phyloP scores from a whole-genome alignment of 148 eudicot genomes.

The Silene uniflora region DNA sequence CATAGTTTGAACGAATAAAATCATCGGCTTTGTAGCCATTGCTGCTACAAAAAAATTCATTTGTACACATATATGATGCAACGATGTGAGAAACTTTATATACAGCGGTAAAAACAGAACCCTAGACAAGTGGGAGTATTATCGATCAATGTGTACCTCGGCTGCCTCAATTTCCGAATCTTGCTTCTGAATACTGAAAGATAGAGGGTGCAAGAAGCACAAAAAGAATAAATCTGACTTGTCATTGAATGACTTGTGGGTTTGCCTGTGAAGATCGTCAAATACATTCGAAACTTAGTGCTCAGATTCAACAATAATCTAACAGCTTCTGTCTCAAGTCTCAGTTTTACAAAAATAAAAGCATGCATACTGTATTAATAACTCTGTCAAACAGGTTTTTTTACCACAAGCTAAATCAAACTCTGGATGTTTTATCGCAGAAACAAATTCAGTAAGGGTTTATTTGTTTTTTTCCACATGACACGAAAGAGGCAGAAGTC shows the following conservation, averaged over 20 bases:
- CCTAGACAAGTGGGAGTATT: background rate
- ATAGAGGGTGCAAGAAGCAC: slow-evolving; percentile 65
- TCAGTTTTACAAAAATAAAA: no score
- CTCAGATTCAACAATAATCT: background rate
- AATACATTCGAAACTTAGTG: slow-evolving; percentile 9
- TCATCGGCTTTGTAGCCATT: background rate
- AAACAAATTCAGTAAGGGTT: background rate
- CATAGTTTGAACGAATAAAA: no score
- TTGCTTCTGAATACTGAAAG: slow-evolving; percentile 70
- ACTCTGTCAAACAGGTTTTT: background rate
- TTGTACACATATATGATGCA: background rate
- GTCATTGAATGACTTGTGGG: slow-evolving; percentile 59
- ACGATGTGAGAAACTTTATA: background rate
- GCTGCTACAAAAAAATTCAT: background rate
- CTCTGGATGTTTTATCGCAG: background rate
- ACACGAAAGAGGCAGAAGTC: slow-evolving; percentile 4
- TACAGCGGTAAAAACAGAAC: background rate
- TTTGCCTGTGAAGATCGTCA: slow-evolving; percentile 47
- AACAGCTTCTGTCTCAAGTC: background rate
- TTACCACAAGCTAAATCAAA: background rate
- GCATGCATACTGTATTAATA: no score
- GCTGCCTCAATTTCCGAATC: slow-evolving; percentile 78
- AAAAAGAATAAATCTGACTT: slow-evolving; percentile 77
- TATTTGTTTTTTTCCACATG: background rate
- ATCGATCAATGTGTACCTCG: slow-evolving; percentile 41